Evolutionary conservation across 2,329 filamentous ascomycete species (phyloP), one percentile per base, ranked within the genome.

Genomic region (Zymoseptoria ardabiliae): DNA sequence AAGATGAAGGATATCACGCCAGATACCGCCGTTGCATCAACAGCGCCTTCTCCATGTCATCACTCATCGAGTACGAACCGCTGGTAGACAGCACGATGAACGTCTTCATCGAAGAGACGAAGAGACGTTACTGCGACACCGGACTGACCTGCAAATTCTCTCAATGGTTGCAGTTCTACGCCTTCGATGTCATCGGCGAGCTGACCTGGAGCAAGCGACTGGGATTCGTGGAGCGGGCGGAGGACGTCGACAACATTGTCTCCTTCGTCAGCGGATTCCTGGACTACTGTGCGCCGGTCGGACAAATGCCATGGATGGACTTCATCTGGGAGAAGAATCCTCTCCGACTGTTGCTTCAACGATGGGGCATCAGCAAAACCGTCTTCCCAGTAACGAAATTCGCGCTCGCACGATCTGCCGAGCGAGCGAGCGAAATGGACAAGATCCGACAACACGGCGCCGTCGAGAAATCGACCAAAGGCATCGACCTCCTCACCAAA

Each of bases 171-270:
- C 89, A 92, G 68, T 91, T 86, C 70, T 91, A 89, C 66, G 89
- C 89, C 0, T 92, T 92, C 68, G 89, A 92, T 69, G 88, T 91
- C 13, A 91, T 91, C 62, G 88, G 88, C 5, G 85, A 89, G 62
- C 82, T 91, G 68, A 91, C 88, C 0, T 91, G 89, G 74, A 85
- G 84, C 71, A 89, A 89, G 71, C 80, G 87, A 0, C 81, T 91
- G 59, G 89, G 89, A 0, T 92, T 92, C 64, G 75, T 92, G 1
- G 88, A 92, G 72, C 81, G 82, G 69, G 86, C 90, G 55, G 80
- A 86, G 69, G 89, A 92, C 63, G 84, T 92, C 11, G 87, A 90
- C 62, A 87, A 87, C 0, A 91, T 91, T 55, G 81, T 91, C 4
- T 76, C 73, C 0, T 89, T 88, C 67, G 73, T 90, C 1, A 78